phyloP scores from a whole-genome alignment of 1,139 yeast genomes.

The Candida freyschussii region DNA sequence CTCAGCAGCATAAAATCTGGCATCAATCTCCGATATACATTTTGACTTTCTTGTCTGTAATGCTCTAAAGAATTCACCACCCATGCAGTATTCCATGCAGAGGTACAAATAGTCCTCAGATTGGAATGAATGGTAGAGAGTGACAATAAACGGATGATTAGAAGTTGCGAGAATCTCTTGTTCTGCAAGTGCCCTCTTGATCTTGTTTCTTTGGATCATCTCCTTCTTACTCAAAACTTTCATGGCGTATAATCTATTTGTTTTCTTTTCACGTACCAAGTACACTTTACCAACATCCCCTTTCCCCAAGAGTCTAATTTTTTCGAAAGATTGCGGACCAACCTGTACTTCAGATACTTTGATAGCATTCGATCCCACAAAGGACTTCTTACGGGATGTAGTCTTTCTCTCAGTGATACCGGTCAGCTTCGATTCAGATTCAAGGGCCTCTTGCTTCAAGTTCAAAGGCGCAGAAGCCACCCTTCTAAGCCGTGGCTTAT shows the following conservation, averaged over 20 bases:
- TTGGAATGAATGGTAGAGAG: constrained; percentile 94
- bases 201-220: constrained; percentile 92
- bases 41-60: constrained; percentile 86
- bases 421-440: constrained; percentile 9
- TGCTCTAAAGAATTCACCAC: constrained; percentile 97
- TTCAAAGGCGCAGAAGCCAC: constrained; percentile 82
- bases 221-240: constrained; percentile 86
- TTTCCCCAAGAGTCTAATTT: constrained; percentile 80
- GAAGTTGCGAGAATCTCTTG: constrained; percentile 94
- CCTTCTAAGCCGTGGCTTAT: constrained; percentile 48
- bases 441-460: constrained; percentile 21
- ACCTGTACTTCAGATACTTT: constrained; percentile 39
- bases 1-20: constrained; percentile 92
- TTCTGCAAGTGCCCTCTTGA: constrained; percentile 91
- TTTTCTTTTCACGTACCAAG: constrained; percentile 74
- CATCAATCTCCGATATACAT: constrained; percentile 83
- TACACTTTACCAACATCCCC: constrained; percentile 99
- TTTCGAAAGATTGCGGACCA: constrained; percentile 81
- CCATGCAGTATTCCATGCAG: constrained; percentile 99
- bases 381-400: constrained; percentile 21
- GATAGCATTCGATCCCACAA: constrained; percentile 22
- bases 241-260: constrained; percentile 83
- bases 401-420: constrained; percentile 15
- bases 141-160: constrained; percentile 95
- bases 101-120: constrained; percentile 88